Conservation (phyloP, 345 rosid genomes). For the Citrus trifoliata region DNA sequence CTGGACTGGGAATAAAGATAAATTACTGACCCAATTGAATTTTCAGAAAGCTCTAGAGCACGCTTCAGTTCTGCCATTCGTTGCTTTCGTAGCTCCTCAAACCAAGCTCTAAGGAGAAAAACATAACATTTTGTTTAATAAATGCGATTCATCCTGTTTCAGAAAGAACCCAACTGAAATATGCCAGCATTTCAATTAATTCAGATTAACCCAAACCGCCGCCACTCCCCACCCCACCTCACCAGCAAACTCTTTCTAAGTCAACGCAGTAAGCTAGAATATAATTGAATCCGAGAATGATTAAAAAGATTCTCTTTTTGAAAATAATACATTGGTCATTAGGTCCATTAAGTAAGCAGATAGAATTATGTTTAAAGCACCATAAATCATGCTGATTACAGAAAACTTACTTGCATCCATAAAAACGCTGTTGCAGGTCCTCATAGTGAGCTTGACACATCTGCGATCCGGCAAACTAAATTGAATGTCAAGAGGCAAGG, state of each 20-base stretch:
- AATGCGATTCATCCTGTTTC: not conserved
- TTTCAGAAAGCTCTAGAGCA: slow-evolving; percentile 68
- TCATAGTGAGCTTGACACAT: slow-evolving; percentile 76
- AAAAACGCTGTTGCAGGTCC: slow-evolving; percentile 55
- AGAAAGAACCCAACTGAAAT: not conserved
- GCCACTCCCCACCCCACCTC: too few relatives aligned
- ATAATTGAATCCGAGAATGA: not conserved
- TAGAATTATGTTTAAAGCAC: not conserved
- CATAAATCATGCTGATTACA: not conserved
- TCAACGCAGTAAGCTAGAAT: not conserved
- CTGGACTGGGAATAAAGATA: not conserved
- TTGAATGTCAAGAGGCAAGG: not conserved
- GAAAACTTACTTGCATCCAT: slow-evolving; percentile 64
- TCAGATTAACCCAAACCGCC: not conserved
- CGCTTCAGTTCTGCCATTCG: slow-evolving; percentile 69
- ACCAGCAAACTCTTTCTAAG: not conserved
- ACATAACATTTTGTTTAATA: slow-evolving; percentile 3
- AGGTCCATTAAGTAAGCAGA: not conserved
- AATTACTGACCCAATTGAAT: slow-evolving; percentile 70
- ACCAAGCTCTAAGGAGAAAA: slow-evolving; percentile 57
- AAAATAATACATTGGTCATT: not conserved
- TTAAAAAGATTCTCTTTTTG: not conserved
- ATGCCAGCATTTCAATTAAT: slow-evolving; percentile 4
- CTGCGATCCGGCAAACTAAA: slow-evolving; percentile 35
- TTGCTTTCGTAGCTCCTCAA: slow-evolving; percentile 79